Base-by-base conservation (phyloP, 805 yeast species). In the Lipomyces sp. region DNA sequence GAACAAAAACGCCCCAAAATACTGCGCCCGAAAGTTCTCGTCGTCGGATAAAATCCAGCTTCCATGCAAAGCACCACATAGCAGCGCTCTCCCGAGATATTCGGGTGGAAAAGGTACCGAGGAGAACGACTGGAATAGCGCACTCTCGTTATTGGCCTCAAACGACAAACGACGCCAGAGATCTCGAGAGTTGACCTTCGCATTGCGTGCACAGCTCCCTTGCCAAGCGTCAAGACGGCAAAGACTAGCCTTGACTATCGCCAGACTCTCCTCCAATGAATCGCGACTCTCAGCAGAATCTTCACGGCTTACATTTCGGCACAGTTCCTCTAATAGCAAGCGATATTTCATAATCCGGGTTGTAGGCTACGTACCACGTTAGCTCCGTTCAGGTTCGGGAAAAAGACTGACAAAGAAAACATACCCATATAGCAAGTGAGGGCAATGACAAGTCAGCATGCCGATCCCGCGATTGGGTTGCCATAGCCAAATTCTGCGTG, bases 31-130 rank as follows among this genome's bases (percentile, higher is more conserved):
- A 14, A 42, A 47, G n/a, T 28, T 14, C 23, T 37, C 29, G 28
- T 33, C 52, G 19, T 49, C 59, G 4, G 32, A 29, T 11, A 43
- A 47, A 39, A 45, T 50, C 60, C 60, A 56, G 10, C 49, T 43
- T 11, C 34, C 46, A 33, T 56, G 56, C n/a, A 56, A 26, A 7
- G 60, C 55, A 6, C 60, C 60, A 23, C 57, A 51, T 4, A 56
- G 42, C 4, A 39, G 26, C 2, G 60, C 43, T 8, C 52, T 37
- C 10, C 60, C 60, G 4, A 56, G 42, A 24, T 39, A 42, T 21
- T 55, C 55, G 2, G 45, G 34, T 11, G 26, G 42, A 35, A 45
- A 49, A 7, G 38, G 29, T 8, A 19, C 8, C 18, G 14, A 21
- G 24, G 7, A 6, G 4, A 10, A 6, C 13, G 16, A 23, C 19